Evolutionary conservation across 73 alveolate genomes (phyloP).

Genomic region (Breviolum minutum): DNA sequence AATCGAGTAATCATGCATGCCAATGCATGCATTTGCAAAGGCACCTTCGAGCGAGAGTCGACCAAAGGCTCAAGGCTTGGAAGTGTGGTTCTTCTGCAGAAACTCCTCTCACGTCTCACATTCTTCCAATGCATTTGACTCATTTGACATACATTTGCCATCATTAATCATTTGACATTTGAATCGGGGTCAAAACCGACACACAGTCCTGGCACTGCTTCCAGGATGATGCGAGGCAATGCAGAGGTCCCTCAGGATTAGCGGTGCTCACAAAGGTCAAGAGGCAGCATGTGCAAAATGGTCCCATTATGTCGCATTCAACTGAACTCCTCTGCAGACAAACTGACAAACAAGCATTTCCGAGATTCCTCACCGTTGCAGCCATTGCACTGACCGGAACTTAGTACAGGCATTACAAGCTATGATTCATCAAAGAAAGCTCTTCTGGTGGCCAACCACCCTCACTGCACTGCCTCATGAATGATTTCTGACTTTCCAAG

Average conservation of each 20-base stretch:
- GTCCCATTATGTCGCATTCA: too few relatives aligned
- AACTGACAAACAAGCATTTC: neutral
- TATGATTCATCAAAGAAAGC: too few relatives aligned
- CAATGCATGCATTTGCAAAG: neutral
- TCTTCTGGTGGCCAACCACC: too few relatives aligned
- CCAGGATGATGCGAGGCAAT: neutral
- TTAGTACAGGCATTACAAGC: neutral
- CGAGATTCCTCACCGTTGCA: slow-evolving; percentile 27
- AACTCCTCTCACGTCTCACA: slow-evolving; percentile 9
- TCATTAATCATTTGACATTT: too few relatives aligned
- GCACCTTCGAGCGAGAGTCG: slow-evolving; percentile 15
- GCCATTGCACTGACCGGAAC: neutral
- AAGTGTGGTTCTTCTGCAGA: neutral
- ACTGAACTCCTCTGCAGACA: too few relatives aligned
- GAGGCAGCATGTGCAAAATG: neutral
- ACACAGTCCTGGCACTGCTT: slow-evolving; percentile 35
- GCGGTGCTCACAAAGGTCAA: neutral
- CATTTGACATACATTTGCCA: too few relatives aligned
- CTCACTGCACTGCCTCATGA: neutral
- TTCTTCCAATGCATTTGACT: neutral
- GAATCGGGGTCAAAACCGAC: neutral
- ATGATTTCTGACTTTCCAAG: neutral
- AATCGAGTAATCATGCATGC: too few relatives aligned
- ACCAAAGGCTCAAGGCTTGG: slow-evolving; percentile 62
- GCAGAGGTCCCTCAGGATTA: neutral